Conservation (phyloP, 192 early-diverging fungal genomes). For the Linderina pennispora region DNA sequence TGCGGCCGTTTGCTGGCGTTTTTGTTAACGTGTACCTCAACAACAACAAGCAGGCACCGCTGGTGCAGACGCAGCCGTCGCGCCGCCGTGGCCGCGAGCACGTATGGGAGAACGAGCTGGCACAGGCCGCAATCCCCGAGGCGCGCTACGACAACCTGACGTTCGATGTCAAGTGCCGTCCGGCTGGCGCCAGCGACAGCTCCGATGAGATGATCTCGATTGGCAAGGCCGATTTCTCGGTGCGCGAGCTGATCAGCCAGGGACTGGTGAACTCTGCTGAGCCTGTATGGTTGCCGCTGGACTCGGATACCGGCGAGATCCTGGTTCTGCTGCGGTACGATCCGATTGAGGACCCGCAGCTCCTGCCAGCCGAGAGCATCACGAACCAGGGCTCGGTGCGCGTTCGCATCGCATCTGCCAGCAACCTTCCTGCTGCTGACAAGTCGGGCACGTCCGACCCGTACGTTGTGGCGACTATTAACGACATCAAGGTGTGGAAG, state of each 20-base stretch:
- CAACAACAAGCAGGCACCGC: slow-evolving; percentile 38
- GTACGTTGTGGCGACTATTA: slow-evolving; percentile 58
- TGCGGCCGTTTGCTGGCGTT: slow-evolving; percentile 42
- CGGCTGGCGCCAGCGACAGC: slow-evolving; percentile 21
- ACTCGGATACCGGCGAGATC: slow-evolving; percentile 47
- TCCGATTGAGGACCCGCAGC: slow-evolving; percentile 41
- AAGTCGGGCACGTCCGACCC: slow-evolving; percentile 69
- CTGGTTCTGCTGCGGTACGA: slow-evolving; percentile 43
- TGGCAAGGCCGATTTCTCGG: slow-evolving; percentile 35
- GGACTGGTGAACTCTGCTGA: slow-evolving; percentile 40
- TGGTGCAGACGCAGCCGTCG: slow-evolving; percentile 40
- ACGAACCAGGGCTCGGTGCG: slow-evolving; percentile 60
- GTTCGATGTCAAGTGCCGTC: slow-evolving; percentile 35
- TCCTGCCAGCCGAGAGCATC: slow-evolving; percentile 43
- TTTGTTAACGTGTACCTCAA: slow-evolving; percentile 44
- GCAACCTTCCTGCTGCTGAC: slow-evolving; percentile 62
- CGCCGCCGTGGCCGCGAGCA: slow-evolving; percentile 41
- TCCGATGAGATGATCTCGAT: slow-evolving; percentile 46
- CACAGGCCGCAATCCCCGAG: slow-evolving; percentile 42
- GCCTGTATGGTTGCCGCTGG: slow-evolving; percentile 46
- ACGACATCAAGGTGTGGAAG: slow-evolving; percentile 62
- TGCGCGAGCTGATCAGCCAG: slow-evolving; percentile 38
- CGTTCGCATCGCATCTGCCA: slow-evolving; percentile 52
- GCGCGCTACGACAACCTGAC: slow-evolving; percentile 23
- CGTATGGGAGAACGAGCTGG: slow-evolving; percentile 43